Conservation (phyloP, 805 yeast species). For the Candida maltosa region DNA sequence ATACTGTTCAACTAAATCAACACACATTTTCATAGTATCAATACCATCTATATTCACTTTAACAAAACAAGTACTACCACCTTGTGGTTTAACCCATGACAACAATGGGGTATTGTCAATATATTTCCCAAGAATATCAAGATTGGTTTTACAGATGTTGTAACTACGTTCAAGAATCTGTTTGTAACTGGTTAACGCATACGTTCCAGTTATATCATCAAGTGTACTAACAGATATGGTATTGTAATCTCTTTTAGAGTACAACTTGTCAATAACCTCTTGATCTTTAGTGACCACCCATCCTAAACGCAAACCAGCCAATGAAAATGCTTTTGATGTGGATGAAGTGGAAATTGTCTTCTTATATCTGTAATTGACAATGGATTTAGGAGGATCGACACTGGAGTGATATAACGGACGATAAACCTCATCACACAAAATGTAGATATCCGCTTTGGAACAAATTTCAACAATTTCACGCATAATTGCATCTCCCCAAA, state of each 20-base stretch:
- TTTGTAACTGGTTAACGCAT: slow-evolving; percentile 34
- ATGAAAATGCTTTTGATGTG: slow-evolving; percentile 51
- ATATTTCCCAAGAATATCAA: slow-evolving; percentile 31
- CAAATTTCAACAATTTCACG: slow-evolving; percentile 37
- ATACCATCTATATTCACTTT: slow-evolving; percentile 25
- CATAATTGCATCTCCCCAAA: slow-evolving; percentile 33
- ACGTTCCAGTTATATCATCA: slow-evolving; percentile 45
- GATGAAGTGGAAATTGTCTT: slow-evolving; percentile 48
- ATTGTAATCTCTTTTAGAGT: slow-evolving; percentile 46
- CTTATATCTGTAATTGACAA: slow-evolving; percentile 37
- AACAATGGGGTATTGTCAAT: slow-evolving; percentile 23
- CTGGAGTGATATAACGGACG: slow-evolving; percentile 48
- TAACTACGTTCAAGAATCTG: slow-evolving; percentile 37
- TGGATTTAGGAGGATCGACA: slow-evolving; percentile 29
- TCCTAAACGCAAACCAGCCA: slow-evolving; percentile 53
- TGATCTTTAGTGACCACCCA: slow-evolving; percentile 44
- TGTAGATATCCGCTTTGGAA: slow-evolving; percentile 22
- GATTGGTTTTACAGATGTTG: slow-evolving; percentile 35
- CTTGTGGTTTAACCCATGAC: slow-evolving; percentile 42
- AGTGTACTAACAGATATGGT: slow-evolving; percentile 46
- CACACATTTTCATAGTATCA: slow-evolving; percentile 29
- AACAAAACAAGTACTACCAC: slow-evolving; percentile 47
- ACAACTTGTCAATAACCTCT: slow-evolving; percentile 25
- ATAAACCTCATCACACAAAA: slow-evolving; percentile 53
- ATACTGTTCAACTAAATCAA: slow-evolving; percentile 31